Evolutionary conservation across 768 basidiomycete species (phyloP).

Genomic region (Lactarius sp.): DNA sequence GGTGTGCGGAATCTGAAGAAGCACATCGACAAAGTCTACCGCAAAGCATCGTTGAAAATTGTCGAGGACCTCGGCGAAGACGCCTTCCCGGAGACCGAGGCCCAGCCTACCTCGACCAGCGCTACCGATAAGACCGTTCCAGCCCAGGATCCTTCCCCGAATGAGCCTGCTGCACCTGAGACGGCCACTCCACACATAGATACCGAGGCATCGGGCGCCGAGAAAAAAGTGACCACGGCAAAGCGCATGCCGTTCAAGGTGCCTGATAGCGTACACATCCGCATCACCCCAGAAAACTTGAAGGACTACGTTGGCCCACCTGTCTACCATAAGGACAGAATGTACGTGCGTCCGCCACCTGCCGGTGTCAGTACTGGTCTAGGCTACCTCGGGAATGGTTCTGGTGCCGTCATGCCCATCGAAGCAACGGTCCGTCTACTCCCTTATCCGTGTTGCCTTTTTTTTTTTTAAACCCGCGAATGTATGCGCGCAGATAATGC

Average conservation of each 20-base stretch:
- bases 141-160: conserved; percentile 44
- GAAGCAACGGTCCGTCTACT: conserved; percentile 76
- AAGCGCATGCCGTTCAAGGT: conserved; percentile 77
- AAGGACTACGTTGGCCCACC: conserved; percentile 97
- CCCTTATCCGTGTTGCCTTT: not conserved
- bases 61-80: conserved; percentile 89
- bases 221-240: conserved; percentile 63
- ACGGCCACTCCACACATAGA: conserved; percentile 28
- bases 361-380: conserved; percentile 93
- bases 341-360: conserved; percentile 78
- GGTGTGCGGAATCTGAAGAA: conserved; percentile 97
- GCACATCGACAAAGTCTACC: conserved; percentile 98
- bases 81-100: conserved; percentile 65
- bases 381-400: conserved; percentile 94
- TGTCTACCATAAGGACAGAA: conserved; percentile 89
- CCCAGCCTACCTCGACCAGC: conserved; percentile 25
- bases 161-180: conserved; percentile 35
- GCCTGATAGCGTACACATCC: conserved; percentile 71
- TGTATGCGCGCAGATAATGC: conserved; percentile 66
- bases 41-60: conserved; percentile 90
- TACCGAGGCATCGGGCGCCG: conserved; percentile 13
- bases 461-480: not conserved
- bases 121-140: conserved; percentile 40
- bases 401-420: conserved; percentile 94
- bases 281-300: conserved; percentile 80